These are phyloP conservation scores for Macrophomina phaseolina DNA, from an alignment of 2,329 filamentous ascomycete genomes.

Conservation along the genomic window DNA sequence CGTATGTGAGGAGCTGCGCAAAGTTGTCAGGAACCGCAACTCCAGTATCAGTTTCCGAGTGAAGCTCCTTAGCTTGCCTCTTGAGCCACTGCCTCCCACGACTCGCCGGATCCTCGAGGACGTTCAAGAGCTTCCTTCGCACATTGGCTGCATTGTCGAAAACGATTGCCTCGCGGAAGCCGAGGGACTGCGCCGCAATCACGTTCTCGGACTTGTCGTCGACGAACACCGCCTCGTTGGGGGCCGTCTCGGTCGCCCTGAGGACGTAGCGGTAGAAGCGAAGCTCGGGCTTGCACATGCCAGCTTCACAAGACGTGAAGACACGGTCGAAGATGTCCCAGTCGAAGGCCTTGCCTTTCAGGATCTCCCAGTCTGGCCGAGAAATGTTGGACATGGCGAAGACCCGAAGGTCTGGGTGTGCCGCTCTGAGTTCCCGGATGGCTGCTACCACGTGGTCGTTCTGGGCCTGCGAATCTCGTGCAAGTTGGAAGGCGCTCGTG, in stretches of 20 bases:
- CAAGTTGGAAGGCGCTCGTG: conserved; percentile 37
- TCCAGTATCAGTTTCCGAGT: conserved; percentile 34
- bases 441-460: conserved; percentile 34
- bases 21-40: conserved; percentile 37
- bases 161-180: conserved; percentile 37
- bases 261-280: conserved; percentile 43
- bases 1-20: conserved; percentile 39
- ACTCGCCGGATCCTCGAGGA: conserved; percentile 33
- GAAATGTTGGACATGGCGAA: conserved; percentile 44
- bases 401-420: conserved; percentile 32
- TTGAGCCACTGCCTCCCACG: conserved; percentile 34
- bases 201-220: conserved; percentile 41
- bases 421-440: conserved; percentile 31
- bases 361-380: conserved; percentile 35
- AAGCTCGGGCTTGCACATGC: conserved; percentile 44
- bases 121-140: conserved; percentile 30
- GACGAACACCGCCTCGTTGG: conserved; percentile 36
- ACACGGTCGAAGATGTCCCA: conserved; percentile 44
- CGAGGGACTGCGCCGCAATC: conserved; percentile 34
- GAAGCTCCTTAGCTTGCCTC: conserved; percentile 31
- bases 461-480: conserved; percentile 36
- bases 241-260: conserved; percentile 29
- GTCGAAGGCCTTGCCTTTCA: conserved; percentile 35
- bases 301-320: conserved; percentile 42
- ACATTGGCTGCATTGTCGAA: conserved; percentile 30